A percentile compares a stretch with the other conserved stretches of the same genome.
phyloP scores from a whole-genome alignment of 208 protist genomes.

The Endotrypanum monterogeii region DNA sequence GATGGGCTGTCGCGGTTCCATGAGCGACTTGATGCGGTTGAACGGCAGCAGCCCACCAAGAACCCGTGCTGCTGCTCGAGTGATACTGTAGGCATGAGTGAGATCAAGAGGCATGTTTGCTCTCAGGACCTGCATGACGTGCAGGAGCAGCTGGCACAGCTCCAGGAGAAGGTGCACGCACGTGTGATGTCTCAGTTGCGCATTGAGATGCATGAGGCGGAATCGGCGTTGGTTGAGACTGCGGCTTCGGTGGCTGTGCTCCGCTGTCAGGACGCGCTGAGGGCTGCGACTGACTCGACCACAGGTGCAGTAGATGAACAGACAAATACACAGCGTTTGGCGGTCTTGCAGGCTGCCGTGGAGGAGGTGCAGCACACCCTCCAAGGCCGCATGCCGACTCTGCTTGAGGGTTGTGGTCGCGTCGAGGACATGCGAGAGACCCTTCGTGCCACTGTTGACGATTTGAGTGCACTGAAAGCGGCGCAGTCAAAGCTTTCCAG shows the following conservation, averaged over 20 bases:
- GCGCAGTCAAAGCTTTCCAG: neutral
- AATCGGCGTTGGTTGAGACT: constrained; percentile 5
- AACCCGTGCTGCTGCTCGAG: constrained; percentile 1
- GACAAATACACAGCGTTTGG: neutral
- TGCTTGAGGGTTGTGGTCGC: neutral
- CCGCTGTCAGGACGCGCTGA: constrained; percentile 7
- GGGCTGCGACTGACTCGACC: neutral
- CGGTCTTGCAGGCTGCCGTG: neutral
- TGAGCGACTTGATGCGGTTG: constrained; percentile 11
- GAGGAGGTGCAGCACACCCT: constrained; percentile 2
- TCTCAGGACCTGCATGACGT: constrained; percentile 1
- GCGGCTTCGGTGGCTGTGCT: neutral
- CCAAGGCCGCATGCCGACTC: neutral
- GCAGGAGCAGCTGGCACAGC: constrained; percentile 4
- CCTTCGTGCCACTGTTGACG: constrained; percentile 1
- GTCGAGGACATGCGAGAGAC: neutral
- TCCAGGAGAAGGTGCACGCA: constrained; percentile 1
- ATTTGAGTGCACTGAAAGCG: neutral
- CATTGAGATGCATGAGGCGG: neutral
- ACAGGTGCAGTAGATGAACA: neutral
- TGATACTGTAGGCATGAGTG: neutral
- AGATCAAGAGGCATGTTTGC: neutral
- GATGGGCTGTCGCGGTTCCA: constrained; percentile 12
- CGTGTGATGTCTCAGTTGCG: constrained; percentile 3
- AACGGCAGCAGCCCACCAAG: constrained; percentile 11